Evolutionary conservation across 768 basidiomycete genomes (phyloP).

Genomic region (Boletus subparvulus): DNA sequence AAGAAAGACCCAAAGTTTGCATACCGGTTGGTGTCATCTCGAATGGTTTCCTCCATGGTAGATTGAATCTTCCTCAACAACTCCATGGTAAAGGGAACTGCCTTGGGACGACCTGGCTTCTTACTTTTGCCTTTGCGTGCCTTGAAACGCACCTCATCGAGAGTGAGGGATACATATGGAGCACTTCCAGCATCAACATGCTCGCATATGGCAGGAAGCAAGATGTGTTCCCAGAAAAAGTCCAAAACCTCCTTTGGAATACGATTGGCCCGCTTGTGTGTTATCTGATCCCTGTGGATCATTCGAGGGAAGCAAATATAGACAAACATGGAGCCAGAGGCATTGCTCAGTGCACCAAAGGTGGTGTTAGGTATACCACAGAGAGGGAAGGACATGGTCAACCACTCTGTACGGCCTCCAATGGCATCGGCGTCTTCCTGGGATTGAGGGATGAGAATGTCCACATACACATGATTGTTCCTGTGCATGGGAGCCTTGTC

Average conservation of each 20-base stretch:
- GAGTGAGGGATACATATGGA: not conserved
- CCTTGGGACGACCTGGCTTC: not conserved
- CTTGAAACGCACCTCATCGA: conserved; percentile 6
- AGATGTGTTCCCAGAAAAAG: conserved; percentile 5
- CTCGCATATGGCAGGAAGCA: conserved; percentile 5
- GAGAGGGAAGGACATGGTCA: not conserved
- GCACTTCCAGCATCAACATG: not conserved
- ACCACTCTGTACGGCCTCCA: conserved; percentile 9
- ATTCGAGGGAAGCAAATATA: too few species aligned
- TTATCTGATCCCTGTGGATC: not conserved
- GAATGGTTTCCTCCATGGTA: conserved; percentile 8
- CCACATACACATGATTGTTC: conserved; percentile 19
- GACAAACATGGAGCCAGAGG: too few species aligned
- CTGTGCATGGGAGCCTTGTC: conserved; percentile 8
- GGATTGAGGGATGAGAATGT: conserved; percentile 14
- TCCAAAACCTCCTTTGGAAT: conserved; percentile 12
- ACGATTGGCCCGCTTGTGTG: not conserved
- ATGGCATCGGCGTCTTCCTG: not conserved
- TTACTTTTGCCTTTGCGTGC: not conserved
- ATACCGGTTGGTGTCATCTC: not conserved
- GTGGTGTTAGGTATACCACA: too few species aligned
- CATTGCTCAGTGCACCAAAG: too few species aligned
- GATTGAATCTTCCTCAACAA: not conserved
- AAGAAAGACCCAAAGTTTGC: conserved; percentile 13
- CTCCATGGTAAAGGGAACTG: conserved; percentile 7